Evolutionary conservation across 2,329 filamentous ascomycete genomes (phyloP), one percentile per base, ranked within the genome.

Genomic region (Stemphylium lycopersici): DNA sequence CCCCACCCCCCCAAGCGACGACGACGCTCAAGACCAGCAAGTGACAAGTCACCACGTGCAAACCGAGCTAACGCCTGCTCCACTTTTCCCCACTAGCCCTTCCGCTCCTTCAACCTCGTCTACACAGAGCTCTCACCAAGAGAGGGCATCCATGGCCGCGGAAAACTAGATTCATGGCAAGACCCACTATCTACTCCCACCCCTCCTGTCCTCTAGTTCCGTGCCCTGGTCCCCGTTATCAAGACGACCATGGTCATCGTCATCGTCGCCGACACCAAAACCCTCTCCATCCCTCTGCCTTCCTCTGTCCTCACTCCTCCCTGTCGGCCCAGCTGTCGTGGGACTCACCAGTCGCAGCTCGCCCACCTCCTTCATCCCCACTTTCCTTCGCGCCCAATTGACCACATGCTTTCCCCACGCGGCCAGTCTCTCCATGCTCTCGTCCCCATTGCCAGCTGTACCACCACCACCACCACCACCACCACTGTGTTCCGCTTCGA

Each of bases 401-500:
- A 62, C 58, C 13, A 56, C 32, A 12, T 43, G 50, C 32, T 49
- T 66, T 18, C 73, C 55, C 8, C 57, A 50, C 0, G 51, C 56
- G 50, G 62, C 71, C 13, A 73, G 3, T 44, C 58, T 65, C 53
- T 76, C 73, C 62, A 73, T 65, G 0, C 63, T 43, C 50, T 69
- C 70, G 18, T 74, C 65, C n/a, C 61, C 55, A n/a, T 45, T 40
- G 2, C 52, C 48, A 7, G 40, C 4, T 24, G 22, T 7, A 24
- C 22, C 22, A 24, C 22, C 37, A 0, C 50, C 38, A 6, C 46
- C n/a, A 15, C 41, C 50, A 18, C 40, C 41, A 16, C 31, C 44
- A 0, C 50, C 38, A 6, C 46, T 55, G 22, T 53, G 52, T 2
- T 61, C 56, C 3, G 90, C 90, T 75, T 99, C 95, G 0, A 90